Evolutionary conservation across 2,329 filamentous ascomycete genomes (phyloP).

Genomic region (Trichoderma asperellum): DNA sequence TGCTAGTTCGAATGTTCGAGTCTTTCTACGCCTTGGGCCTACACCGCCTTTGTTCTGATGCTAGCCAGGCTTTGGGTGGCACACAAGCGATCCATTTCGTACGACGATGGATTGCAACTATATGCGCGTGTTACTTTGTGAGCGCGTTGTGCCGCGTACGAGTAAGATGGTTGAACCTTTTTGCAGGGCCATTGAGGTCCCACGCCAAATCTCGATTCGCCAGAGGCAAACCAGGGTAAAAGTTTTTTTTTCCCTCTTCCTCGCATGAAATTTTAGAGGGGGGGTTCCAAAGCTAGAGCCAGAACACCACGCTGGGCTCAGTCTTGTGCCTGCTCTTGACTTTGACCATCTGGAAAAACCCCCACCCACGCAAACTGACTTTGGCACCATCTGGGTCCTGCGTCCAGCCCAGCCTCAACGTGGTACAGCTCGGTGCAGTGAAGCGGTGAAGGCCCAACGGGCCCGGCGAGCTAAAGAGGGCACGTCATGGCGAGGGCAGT

Average conservation of each 20-base stretch:
- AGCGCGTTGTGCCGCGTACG: neutral
- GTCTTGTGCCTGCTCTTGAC: slow-evolving; percentile 19
- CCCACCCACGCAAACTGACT: slow-evolving; percentile 24
- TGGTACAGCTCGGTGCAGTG: neutral
- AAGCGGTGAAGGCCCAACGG: neutral
- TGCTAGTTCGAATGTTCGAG: neutral
- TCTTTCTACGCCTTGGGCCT: neutral
- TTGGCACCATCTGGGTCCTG: slow-evolving; percentile 28
- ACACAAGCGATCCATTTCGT: neutral
- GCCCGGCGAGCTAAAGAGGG: neutral
- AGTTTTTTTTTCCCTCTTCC: slow-evolving; percentile 1
- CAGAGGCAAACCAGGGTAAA: neutral
- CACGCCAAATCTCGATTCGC: slow-evolving; percentile 4
- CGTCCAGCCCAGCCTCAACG: slow-evolving; percentile 7
- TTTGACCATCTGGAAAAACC: neutral
- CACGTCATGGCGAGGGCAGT: neutral
- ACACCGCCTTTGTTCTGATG: slow-evolving; percentile 14
- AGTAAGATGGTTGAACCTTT: neutral
- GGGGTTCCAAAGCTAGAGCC: neutral
- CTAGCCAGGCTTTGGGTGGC: neutral
- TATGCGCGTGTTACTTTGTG: neutral
- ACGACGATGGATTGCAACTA: neutral
- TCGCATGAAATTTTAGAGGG: neutral
- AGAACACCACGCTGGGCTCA: slow-evolving; percentile 2
- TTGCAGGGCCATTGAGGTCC: neutral